These are phyloP conservation scores for Umbelopsis vinacea DNA, from an alignment of 192 early-diverging fungal genomes.

Conservation along the genomic window DNA sequence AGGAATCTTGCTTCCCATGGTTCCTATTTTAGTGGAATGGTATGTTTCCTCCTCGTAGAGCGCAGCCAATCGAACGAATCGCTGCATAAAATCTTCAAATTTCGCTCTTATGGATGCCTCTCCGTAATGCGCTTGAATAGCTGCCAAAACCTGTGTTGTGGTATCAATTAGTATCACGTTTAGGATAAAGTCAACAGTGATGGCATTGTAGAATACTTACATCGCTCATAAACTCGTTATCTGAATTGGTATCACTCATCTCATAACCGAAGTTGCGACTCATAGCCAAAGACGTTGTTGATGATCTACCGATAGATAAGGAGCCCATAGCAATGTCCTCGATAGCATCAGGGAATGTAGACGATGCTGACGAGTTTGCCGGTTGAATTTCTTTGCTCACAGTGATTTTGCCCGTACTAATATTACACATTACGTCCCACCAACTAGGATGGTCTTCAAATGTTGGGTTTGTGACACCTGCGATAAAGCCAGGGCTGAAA, in stretches of 20 bases:
- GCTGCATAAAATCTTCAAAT: constrained; percentile 84
- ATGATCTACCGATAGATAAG: constrained; percentile 8
- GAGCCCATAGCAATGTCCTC: constrained; percentile 17
- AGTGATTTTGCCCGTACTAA: constrained; percentile 92
- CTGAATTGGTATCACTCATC: constrained; percentile 29
- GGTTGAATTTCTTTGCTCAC: constrained; percentile 74
- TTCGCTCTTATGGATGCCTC: constrained; percentile 88
- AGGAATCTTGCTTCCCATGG: constrained; percentile 46
- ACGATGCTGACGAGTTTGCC: constrained; percentile 2
- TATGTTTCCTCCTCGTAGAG: constrained; percentile 75
- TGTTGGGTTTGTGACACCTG: constrained; percentile 94
- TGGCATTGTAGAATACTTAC: constrained; percentile 31
- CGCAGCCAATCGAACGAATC: constrained; percentile 81
- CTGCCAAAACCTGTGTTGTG: constrained; percentile 61
- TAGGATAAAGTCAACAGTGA: constrained; percentile 15
- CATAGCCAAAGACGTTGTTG: constrained; percentile 1
- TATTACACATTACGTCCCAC: constrained; percentile 98
- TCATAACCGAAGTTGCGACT: not conserved
- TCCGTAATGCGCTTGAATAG: constrained; percentile 83
- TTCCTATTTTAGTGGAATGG: constrained; percentile 65
- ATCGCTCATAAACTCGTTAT: constrained; percentile 63
- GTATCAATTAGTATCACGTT: constrained; percentile 15
- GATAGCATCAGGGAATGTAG: constrained; percentile 20
- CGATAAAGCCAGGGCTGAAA: constrained; percentile 84
- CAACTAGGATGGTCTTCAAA: constrained; percentile 91